Percentiles rank a stretch among this genome's conserved stretches.
phyloP scores from a whole-genome alignment of 331 rosid genomes.

The Ulmus americana region DNA sequence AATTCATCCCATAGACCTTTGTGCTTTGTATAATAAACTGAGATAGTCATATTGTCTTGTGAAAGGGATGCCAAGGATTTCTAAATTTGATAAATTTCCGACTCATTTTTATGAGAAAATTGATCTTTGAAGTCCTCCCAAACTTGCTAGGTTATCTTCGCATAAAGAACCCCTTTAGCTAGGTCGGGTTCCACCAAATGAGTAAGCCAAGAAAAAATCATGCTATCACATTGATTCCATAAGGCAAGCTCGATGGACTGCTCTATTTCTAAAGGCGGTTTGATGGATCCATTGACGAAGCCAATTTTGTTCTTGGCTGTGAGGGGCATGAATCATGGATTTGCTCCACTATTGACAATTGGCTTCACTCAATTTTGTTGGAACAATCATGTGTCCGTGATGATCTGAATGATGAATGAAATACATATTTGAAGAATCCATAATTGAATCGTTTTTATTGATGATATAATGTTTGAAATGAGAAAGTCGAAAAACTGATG shows the following conservation, averaged over 20 bases:
- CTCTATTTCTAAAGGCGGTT: not conserved
- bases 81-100: slow-evolving; percentile 2
- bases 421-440: too few relatives aligned
- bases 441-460: too few relatives aligned
- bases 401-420: too few relatives aligned
- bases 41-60: too few relatives aligned
- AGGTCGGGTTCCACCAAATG: not conserved
- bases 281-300: not conserved
- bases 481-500: too few relatives aligned
- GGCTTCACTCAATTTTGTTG: not conserved
- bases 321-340: slow-evolving; percentile 1
- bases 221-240: too few relatives aligned
- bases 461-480: too few relatives aligned
- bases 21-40: too few relatives aligned
- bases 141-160: too few relatives aligned
- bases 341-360: slow-evolving; percentile 6
- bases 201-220: not conserved
- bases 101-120: not conserved
- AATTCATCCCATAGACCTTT: too few relatives aligned
- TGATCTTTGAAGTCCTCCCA: slow-evolving; percentile 6
- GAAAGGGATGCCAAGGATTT: not conserved
- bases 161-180: not conserved
- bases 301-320: slow-evolving; percentile 6
- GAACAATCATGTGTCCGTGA: not conserved
- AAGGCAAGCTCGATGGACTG: too few relatives aligned